Conservation (phyloP, 2,329 filamentous ascomycete genomes). For the Colletotrichum simmondsii region DNA sequence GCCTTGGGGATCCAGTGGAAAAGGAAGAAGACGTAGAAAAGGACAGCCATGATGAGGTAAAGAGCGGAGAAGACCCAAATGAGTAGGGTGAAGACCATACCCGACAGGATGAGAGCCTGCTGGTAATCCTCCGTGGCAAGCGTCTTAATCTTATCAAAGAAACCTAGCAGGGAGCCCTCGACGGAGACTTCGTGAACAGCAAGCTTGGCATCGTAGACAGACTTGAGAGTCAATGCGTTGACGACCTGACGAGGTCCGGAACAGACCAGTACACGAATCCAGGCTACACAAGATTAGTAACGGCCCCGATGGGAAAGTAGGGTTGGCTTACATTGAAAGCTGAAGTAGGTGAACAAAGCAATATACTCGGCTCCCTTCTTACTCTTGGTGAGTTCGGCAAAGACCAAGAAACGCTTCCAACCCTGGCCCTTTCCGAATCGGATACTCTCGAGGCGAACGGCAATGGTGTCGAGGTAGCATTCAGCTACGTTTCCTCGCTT, state of each 20-base stretch:
- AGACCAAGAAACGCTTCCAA: conserved; percentile 92
- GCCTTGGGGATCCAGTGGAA: conserved; percentile 89
- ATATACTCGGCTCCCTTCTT: conserved; percentile 92
- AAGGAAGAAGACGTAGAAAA: conserved; percentile 89
- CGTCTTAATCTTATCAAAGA: conserved; percentile 83
- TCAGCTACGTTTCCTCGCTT: conserved; percentile 87
- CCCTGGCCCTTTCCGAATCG: conserved; percentile 80
- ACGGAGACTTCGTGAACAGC: conserved; percentile 62
- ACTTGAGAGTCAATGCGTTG: conserved; percentile 89
- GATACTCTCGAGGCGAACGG: conserved; percentile 85
- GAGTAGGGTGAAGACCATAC: conserved; percentile 92
- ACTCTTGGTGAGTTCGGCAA: conserved; percentile 89
- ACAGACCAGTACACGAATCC: conserved; percentile 88
- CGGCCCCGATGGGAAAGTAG: not conserved
- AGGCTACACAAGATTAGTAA: conserved; percentile 63
- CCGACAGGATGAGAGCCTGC: conserved; percentile 84
- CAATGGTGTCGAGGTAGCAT: conserved; percentile 89
- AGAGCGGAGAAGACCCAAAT: conserved; percentile 89
- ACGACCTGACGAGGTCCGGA: conserved; percentile 92
- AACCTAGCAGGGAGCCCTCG: conserved; percentile 74
- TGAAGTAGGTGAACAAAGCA: conserved; percentile 91
- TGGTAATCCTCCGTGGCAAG: conserved; percentile 79
- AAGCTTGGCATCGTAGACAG: conserved; percentile 83
- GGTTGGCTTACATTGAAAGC: conserved; percentile 63
- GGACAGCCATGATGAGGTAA: conserved; percentile 76